These are phyloP conservation scores for Scytalidium lignicola DNA, from an alignment of 2,329 filamentous ascomycete genomes.

Conservation along the genomic window DNA sequence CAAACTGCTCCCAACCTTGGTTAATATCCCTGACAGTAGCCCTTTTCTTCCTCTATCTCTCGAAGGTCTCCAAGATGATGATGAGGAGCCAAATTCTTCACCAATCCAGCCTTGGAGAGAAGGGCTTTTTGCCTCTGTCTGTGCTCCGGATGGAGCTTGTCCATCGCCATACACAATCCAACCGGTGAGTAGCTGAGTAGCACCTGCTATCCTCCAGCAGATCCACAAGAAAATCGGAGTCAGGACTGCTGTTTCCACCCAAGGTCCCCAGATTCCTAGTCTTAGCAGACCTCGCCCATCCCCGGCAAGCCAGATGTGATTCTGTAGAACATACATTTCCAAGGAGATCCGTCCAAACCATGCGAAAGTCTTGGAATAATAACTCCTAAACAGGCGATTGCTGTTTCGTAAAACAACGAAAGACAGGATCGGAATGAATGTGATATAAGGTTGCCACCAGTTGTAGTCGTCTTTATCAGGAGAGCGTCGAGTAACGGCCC, in stretches of 20 bases:
- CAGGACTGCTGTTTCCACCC: constrained; percentile 33
- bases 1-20: too few relatives aligned
- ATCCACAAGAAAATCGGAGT: constrained; percentile 38
- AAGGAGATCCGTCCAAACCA: constrained; percentile 52
- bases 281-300: constrained; percentile 49
- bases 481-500: constrained; percentile 16
- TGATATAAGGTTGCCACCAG: constrained; percentile 46
- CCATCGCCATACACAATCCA: constrained; percentile 29
- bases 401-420: constrained; percentile 49
- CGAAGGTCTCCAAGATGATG: too few relatives aligned
- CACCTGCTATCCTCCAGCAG: constrained; percentile 31
- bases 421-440: constrained; percentile 47
- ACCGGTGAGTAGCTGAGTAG: constrained; percentile 31
- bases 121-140: too few relatives aligned
- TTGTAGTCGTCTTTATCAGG: constrained; percentile 40
- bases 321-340: constrained; percentile 55
- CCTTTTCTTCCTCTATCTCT: too few relatives aligned
- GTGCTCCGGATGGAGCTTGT: not conserved
- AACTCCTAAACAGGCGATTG: constrained; percentile 33
- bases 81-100: too few relatives aligned
- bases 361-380: constrained; percentile 42
- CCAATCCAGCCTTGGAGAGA: too few relatives aligned
- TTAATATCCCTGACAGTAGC: too few relatives aligned
- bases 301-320: constrained; percentile 56
- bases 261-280: constrained; percentile 24